Base-by-base conservation (phyloP, 140 eudicot genomes). In the Bidens hawaiensis region DNA sequence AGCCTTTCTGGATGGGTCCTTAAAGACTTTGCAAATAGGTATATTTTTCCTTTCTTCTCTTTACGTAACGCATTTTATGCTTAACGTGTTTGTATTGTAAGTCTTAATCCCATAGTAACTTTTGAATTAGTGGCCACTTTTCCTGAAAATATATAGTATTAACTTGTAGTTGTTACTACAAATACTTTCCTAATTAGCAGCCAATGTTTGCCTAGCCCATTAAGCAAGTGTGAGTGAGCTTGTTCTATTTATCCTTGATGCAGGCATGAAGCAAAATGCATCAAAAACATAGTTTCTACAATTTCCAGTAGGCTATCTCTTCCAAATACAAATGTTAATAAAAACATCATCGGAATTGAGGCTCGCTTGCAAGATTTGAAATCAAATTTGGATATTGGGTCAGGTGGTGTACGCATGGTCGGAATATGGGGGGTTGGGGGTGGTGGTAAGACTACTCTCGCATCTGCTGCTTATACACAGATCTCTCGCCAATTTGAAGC, bases 341-440 rank as follows among this genome's bases (percentile, higher is more conserved):
- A 18, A 8, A 22, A 40, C 17, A 38, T 71, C 1, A 17, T 71
- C 8, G 70, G 76, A 40, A 62, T 71, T 19, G 65, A 41, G 58
- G 16, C 11, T 41, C 76, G 71, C 16, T 0, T 61, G 48, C 38
- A 50, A 26, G 47, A 16, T 34, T 4, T 71, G 34, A 61, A 4
- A 42, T 33, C 51, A 13, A 12, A 51, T 18, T 9, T 71, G 6
- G 30, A 22, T 6, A 41, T 19, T 1, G 76, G 38, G 10, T 62
- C 46, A 19, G 27, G 21, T 27, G 70, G 56, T 53, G 65, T 62
- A 49, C 14, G 17, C 30, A 48, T 69, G 16, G 60, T 69, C 48
- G 75, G 75, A 38, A 59, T 69, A 69, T 69, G 61, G 71, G 70
- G 76, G 2, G 30, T 71, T 47, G 69, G 76, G 0, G 76, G 76